These are phyloP conservation scores for Yarrowia phangngaensis DNA, from an alignment of 805 yeast genomes.

Conservation along the genomic window DNA sequence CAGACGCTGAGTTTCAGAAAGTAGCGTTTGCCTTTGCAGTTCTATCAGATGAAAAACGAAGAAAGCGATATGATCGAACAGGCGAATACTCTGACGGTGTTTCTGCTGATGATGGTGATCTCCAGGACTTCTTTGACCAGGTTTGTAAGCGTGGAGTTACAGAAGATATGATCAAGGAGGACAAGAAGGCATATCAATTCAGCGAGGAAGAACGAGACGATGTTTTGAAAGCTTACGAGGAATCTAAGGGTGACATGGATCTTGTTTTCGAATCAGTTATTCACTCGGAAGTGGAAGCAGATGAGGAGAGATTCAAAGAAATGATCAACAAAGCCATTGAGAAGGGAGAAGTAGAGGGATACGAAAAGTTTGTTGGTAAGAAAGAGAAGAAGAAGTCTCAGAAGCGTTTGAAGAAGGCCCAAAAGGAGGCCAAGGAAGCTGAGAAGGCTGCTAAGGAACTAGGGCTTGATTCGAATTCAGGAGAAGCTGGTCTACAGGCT, in stretches of 20 bases:
- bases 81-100: slow-evolving; percentile 53
- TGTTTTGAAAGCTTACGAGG: slow-evolving; percentile 54
- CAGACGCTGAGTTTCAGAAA: slow-evolving; percentile 51
- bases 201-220: slow-evolving; percentile 48
- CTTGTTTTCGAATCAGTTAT: slow-evolving; percentile 70
- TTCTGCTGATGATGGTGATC: slow-evolving; percentile 38
- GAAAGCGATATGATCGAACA: slow-evolving; percentile 59
- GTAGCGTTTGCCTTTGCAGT: slow-evolving; percentile 74
- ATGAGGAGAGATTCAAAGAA: slow-evolving; percentile 57
- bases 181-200: slow-evolving; percentile 57
- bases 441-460: slow-evolving; percentile 57
- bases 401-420: slow-evolving; percentile 43
- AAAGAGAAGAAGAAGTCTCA: slow-evolving; percentile 48
- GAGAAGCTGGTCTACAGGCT: slow-evolving; percentile 39
- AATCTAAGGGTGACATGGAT: slow-evolving; percentile 64
- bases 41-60: slow-evolving; percentile 53
- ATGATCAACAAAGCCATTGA: slow-evolving; percentile 49
- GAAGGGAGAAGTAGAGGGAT: slow-evolving; percentile 41
- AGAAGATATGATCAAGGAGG: slow-evolving; percentile 56
- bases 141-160: slow-evolving; percentile 39
- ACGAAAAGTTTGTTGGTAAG: slow-evolving; percentile 48
- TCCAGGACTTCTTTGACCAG: slow-evolving; percentile 42
- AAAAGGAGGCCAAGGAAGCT: slow-evolving; percentile 47
- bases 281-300: slow-evolving; percentile 63
- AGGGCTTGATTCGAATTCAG: slow-evolving; percentile 36